Base-by-base conservation (phyloP, 78 protist species). In the Monosiga brevicollis region DNA sequence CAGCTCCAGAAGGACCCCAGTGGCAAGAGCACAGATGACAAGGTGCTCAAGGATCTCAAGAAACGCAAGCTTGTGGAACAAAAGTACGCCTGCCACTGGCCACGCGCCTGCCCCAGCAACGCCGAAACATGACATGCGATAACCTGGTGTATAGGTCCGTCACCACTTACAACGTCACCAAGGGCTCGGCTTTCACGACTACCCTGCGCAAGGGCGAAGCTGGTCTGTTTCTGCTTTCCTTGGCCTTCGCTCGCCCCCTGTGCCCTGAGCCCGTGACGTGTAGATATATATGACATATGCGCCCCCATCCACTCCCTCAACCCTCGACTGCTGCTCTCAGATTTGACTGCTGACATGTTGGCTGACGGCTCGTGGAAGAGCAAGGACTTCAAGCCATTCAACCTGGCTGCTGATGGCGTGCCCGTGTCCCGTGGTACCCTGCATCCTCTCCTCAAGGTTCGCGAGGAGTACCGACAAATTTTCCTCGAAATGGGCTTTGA, bases 401-500 rank as follows among this genome's bases (percentile, higher is more conserved):
- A 90, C 86, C 43, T 89, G 73, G 38, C 42, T 2, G 94, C 96
- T 10, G 2, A n/a, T 32, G 96, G 96, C 35, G 39, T 23, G 73
- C 40, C 34, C 70, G 70, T 25, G 38, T 15, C 1, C 83, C 26
- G 54, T 2, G 98, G 98, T 40, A 80, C 83, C 43, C 88, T 96
- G 80, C 99, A 97, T 85, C 99, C 99, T 54, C 89, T 97, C 70
- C 40, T 91, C 70, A 97, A 97, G 77, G 97, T 95, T 32, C 89
- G 96, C 75, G 78, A 84, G 76, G 92, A 95, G 82, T 95, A 88
- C 94, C 91, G 98, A 25, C 89, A 92, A 84, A 94, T 95, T 72
- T 95, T 97, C 92, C 84, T 97, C 25, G 97, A 97, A 72, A 90
- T 97, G 94, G 99, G 99, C 32, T 96, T 97, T 87, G 86, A 80